phyloP scores from a whole-genome alignment of 305 asterid species.

The Plantago lanceolata region DNA sequence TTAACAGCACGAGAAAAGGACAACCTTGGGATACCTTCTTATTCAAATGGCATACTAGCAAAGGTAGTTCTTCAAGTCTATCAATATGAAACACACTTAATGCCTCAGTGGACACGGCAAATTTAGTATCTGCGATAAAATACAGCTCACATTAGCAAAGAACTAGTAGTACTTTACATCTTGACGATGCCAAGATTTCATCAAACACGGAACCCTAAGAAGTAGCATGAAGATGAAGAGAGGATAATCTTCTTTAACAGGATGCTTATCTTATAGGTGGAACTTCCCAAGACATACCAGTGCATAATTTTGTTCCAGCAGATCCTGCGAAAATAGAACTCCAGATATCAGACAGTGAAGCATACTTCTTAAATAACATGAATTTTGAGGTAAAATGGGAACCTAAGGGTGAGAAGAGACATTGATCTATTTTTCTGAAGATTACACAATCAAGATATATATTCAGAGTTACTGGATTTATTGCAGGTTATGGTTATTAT shows the following conservation, averaged over 20 bases:
- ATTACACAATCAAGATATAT: neutral
- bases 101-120: slow-evolving; percentile 35
- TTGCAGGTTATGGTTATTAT: neutral
- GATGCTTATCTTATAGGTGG: slow-evolving; percentile 18
- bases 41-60: slow-evolving; percentile 57
- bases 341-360: slow-evolving; percentile 24
- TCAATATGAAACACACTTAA: slow-evolving; percentile 38
- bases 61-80: slow-evolving; percentile 74
- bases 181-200: slow-evolving; percentile 32
- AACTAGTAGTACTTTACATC: slow-evolving; percentile 27
- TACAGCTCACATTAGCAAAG: slow-evolving; percentile 32
- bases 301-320: slow-evolving; percentile 33
- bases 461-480: neutral
- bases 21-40: slow-evolving; percentile 47
- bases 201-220: slow-evolving; percentile 23
- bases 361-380: slow-evolving; percentile 14
- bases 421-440: neutral
- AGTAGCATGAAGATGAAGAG: slow-evolving; percentile 16
- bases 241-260: slow-evolving; percentile 19
- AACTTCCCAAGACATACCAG: slow-evolving; percentile 35
- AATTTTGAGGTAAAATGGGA: slow-evolving; percentile 2
- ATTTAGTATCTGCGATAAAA: slow-evolving; percentile 45
- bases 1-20: slow-evolving; percentile 19
- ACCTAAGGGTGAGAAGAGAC: neutral
- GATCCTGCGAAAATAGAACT: slow-evolving; percentile 39